Evolutionary conservation across 2,329 filamentous ascomycete species (phyloP).

Genomic region (Arthrobotrys pseudoclavata): DNA sequence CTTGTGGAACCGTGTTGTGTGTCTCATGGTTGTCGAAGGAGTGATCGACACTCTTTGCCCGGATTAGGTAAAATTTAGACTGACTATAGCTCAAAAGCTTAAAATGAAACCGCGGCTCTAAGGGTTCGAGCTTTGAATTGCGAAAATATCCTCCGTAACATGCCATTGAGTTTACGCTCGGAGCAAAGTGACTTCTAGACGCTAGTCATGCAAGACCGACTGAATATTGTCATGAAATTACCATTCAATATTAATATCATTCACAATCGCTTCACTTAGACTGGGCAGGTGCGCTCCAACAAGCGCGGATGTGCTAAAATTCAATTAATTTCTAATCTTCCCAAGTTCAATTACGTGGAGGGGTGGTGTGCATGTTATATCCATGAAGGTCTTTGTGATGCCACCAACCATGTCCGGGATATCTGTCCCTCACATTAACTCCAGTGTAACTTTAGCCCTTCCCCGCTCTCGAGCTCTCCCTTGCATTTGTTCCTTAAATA

Average conservation of each 20-base stretch:
- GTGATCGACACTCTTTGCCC: background rate
- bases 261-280: background rate
- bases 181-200: slow-evolving; percentile 7
- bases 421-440: slow-evolving; percentile 17
- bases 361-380: slow-evolving; percentile 12
- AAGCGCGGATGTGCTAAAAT: slow-evolving; percentile 1
- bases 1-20: slow-evolving; percentile 4
- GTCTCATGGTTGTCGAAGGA: background rate
- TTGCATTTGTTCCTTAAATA: slow-evolving; percentile 26
- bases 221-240: background rate
- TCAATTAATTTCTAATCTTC: slow-evolving; percentile 15
- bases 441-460: slow-evolving; percentile 30
- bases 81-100: background rate
- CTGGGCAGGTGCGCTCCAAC: background rate
- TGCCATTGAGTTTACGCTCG: background rate
- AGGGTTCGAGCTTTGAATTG: background rate
- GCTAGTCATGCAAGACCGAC: background rate
- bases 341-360: slow-evolving; percentile 14
- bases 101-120: slow-evolving; percentile 12
- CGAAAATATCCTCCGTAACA: background rate
- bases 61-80: background rate
- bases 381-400: slow-evolving; percentile 10
- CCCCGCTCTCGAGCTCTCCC: slow-evolving; percentile 27
- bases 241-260: background rate
- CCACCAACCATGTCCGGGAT: slow-evolving; percentile 5